Evolutionary conservation across 2,329 filamentous ascomycete species (phyloP).

Genomic region (Pestalotiopsis sp.): DNA sequence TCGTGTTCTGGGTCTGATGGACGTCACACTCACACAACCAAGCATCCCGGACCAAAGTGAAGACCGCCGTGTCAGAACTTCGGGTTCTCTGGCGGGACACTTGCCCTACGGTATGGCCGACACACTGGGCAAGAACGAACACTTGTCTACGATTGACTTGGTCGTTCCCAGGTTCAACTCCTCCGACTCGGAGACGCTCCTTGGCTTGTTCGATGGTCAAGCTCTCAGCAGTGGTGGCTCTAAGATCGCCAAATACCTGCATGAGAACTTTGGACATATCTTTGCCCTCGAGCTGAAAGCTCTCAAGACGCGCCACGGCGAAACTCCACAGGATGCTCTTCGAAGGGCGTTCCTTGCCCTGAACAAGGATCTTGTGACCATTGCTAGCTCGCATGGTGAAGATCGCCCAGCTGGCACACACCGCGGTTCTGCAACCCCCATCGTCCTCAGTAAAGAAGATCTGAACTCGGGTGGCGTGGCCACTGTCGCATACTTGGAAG

Average conservation of each 20-base stretch:
- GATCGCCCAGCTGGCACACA: conserved; percentile 69
- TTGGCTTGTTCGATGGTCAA: conserved; percentile 97
- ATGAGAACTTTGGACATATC: conserved; percentile 90
- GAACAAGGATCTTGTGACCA: conserved; percentile 91
- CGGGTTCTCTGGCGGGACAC: conserved; percentile 87
- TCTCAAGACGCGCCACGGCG: conserved; percentile 66
- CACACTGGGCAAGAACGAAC: conserved; percentile 88
- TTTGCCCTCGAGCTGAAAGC: conserved; percentile 82
- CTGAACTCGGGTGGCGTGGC: conserved; percentile 88
- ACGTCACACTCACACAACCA: conserved; percentile 92
- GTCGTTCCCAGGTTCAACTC: conserved; percentile 91
- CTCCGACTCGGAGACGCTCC: conserved; percentile 83
- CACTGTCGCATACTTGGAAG: conserved; percentile 86
- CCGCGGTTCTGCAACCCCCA: conserved; percentile 71
- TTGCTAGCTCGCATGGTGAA: conserved; percentile 79
- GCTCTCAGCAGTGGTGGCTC: conserved; percentile 87
- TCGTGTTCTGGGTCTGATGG: conserved; percentile 91
- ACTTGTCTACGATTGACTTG: conserved; percentile 93
- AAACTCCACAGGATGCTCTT: conserved; percentile 82
- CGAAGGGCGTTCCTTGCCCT: conserved; percentile 84
- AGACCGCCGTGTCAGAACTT: conserved; percentile 93
- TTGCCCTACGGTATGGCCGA: conserved; percentile 98
- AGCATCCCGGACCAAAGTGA: conserved; percentile 95
- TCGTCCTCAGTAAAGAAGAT: conserved; percentile 86
- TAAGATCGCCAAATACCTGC: conserved; percentile 93